A percentile compares a stretch with the other conserved stretches of the same genome.
phyloP scores from a whole-genome alignment of 441 rosid species.

The Populus trichocarpa region DNA sequence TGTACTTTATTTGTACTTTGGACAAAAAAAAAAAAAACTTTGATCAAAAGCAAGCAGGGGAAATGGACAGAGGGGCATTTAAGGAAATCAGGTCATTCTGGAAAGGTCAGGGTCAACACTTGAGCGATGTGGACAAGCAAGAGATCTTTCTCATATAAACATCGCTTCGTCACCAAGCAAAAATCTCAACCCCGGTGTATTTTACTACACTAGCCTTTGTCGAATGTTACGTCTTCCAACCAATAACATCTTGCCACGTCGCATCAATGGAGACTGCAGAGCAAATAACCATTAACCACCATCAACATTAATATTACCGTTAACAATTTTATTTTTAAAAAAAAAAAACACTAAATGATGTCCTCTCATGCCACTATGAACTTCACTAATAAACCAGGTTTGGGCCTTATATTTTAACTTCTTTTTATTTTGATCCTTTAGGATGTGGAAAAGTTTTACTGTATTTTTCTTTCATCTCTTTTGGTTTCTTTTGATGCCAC shows the following conservation, averaged over 20 bases:
- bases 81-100: constrained; percentile 1
- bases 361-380: too few species aligned
- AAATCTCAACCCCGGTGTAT: not conserved
- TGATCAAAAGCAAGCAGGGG: not conserved
- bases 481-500: too few species aligned
- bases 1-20: too few species aligned
- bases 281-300: too few species aligned
- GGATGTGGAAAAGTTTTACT: too few species aligned
- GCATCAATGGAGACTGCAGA: not conserved
- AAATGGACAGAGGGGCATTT: not conserved
- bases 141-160: not conserved
- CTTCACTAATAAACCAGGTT: too few species aligned
- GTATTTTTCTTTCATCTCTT: too few species aligned
- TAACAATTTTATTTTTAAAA: not conserved
- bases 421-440: too few species aligned
- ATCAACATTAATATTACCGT: not conserved
- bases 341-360: not conserved
- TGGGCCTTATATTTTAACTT: too few species aligned
- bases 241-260: constrained; percentile 14
- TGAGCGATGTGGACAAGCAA: not conserved
- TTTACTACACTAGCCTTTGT: too few species aligned
- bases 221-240: not conserved
- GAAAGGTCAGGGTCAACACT: constrained; percentile 3
- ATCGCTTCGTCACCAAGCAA: constrained; percentile 5
- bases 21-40: too few species aligned